phyloP scores from a whole-genome alignment of 768 basidiomycete species.

The Cubamyces sp. region DNA sequence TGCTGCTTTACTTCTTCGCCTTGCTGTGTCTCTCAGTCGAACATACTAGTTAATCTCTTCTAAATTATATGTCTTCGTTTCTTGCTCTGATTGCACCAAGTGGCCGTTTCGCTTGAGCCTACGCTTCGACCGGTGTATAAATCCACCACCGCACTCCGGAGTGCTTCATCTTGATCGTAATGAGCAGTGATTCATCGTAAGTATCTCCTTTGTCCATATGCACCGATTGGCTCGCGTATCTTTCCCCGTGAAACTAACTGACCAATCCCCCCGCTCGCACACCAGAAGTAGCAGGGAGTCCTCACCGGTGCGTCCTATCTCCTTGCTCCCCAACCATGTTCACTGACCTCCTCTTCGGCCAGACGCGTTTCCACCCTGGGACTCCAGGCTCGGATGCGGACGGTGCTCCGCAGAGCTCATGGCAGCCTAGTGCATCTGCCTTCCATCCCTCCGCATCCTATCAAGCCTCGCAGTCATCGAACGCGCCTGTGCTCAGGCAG shows the following conservation, averaged over 20 bases:
- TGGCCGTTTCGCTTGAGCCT: not conserved
- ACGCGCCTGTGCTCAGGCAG: constrained; percentile 21
- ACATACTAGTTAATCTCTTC: not conserved
- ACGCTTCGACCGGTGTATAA: not conserved
- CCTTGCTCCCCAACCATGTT: not conserved
- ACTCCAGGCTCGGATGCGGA: constrained; percentile 24
- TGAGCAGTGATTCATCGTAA: constrained; percentile 25
- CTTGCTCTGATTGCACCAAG: not conserved
- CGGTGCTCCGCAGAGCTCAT: not conserved
- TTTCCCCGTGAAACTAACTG: not conserved
- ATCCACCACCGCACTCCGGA: not conserved
- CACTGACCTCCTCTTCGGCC: not conserved
- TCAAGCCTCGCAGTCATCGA: not conserved
- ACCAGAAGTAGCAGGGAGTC: constrained; percentile 17
- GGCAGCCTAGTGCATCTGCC: constrained; percentile 5
- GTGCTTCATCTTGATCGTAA: constrained; percentile 1
- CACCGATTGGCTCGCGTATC: not conserved
- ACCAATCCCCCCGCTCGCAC: not conserved
- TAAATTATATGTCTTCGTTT: constrained; percentile 17
- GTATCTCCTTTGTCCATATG: constrained; percentile 11
- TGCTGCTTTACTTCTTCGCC: not conserved
- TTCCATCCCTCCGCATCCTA: constrained; percentile 13
- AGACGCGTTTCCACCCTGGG: constrained; percentile 9
- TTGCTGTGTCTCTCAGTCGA: not conserved
- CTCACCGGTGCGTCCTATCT: constrained; percentile 8